Evolutionary conservation across 805 yeast genomes (phyloP), one percentile per base, ranked within the genome.

Genomic region (Suhomyces sp.): DNA sequence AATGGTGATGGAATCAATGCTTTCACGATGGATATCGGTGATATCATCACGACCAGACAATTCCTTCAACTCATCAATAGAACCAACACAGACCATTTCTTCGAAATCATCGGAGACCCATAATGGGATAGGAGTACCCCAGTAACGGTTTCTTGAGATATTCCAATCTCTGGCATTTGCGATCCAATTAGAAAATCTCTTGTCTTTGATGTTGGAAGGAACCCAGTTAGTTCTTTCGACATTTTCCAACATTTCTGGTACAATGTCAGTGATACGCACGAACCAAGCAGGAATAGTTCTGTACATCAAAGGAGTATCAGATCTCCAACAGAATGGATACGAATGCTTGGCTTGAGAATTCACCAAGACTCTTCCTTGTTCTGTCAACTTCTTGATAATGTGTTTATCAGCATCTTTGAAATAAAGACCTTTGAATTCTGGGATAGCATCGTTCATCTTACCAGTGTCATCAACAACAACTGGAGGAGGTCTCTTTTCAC

Each of bases 241-340:
- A 54, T 88, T 86, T 42, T 75, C 78, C 56, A 90, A 73, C 87
- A 93, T 87, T 54, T 87, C 78, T 33, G 97, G 97, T 50, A 91
- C 77, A 58, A 86, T 77, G 37, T 87, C 90, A 49, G 77, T 79
- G 38, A 93, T 84, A 59, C 95, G 83, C 41, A 93, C 93, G 55
- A 93, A 93, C 99, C 99, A 93, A 21, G 98, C 91, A 33, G 99
- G 98, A 48, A 93, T 97, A 24, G 96, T 82, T 70, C 95, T 81
- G 73, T 93, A 93, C 48, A 93, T 65, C 60, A 93, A 79, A 36
- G 99, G 99, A 19, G 99, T 93, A 60, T 93, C 98, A 3, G 98
- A 91, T 77, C 99, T 84, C 99, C 99, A 93, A 72, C 99, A 93
- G 83, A 93, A 93, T 54, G 99, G 98, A 66, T 93, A 93, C 63